Base-by-base conservation (phyloP, 441 rosid genomes). In the Iberis amara region DNA sequence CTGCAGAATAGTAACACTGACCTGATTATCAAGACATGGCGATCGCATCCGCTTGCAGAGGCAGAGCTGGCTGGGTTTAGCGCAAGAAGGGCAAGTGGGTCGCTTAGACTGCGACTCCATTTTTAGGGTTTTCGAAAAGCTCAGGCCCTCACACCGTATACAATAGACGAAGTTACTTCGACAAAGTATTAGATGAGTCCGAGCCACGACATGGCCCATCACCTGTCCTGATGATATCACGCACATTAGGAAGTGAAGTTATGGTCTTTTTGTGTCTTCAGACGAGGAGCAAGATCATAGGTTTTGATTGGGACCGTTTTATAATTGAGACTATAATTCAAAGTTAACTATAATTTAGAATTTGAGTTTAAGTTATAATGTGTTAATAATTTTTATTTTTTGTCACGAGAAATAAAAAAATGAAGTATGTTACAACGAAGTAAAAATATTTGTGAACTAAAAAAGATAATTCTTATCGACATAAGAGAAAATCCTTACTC, bases 1-100 rank as follows among this genome's bases (percentile, higher is more conserved):
- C 53, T 90, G 96, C 47, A 90, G 96, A 11, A 89, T 79, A 61
- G 83, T 81, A 23, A 90, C 70, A 54, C 69, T 66, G 8, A 82
- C 85, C 61, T 78, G 68, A 53, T 78, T 86, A 5, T 80, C 83
- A 6, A 82, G 68, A 48, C 67, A 64, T 30, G 75, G 79, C 53
- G 61, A 67, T 31, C 50, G 80, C 61, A 90, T 42, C 39, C 83
- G 78, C n/a, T 26, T 31, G 76, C 91, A 86, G 69, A 89, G 79
- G 63, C 96, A 84, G 61, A 80, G 65, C 33, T 71, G 72, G 11
- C 33, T 31, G 7, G 97, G 94, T 71, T 80, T 86, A 49, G 79
- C 69, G 74, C 96, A 86, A 31, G 66, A 45, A 7, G 77, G 75
- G 67, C 94, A 81, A 33, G 64, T 73, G 57, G 82, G 72, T 74